Percentiles rank a stretch among this genome's conserved stretches.
Evolutionary conservation across 73 alveolate genomes (phyloP).

Genomic region (Durusdinium trenchii): DNA sequence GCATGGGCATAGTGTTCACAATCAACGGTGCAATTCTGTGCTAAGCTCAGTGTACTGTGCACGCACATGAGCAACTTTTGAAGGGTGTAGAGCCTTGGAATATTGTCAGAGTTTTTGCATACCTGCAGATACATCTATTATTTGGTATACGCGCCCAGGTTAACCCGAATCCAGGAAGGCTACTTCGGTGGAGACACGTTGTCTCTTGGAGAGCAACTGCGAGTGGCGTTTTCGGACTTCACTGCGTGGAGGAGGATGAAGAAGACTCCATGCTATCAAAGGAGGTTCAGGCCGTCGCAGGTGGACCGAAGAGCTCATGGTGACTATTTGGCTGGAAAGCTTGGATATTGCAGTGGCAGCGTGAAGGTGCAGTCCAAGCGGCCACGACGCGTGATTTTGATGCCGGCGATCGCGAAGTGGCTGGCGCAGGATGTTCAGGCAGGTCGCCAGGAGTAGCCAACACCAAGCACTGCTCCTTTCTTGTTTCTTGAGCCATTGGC

Average conservation of each 20-base stretch:
- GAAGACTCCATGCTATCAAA: not conserved
- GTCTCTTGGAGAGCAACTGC: not conserved
- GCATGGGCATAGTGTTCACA: not conserved
- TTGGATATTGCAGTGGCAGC: not conserved
- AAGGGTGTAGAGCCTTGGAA: no score
- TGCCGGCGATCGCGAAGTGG: not conserved
- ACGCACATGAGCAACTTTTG: no score
- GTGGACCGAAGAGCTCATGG: not conserved
- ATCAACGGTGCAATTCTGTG: not conserved
- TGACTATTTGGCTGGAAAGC: not conserved
- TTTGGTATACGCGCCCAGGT: not conserved
- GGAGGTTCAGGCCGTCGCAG: not conserved
- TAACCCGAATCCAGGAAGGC: constrained; percentile 1
- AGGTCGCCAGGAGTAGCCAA: constrained; percentile 19
- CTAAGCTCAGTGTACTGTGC: no score
- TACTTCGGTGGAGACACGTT: not conserved
- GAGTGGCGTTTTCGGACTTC: not conserved
- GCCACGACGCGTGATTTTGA: not conserved
- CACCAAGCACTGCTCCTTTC: not conserved
- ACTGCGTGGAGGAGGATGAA: not conserved
- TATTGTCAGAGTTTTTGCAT: no score
- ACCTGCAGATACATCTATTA: not conserved
- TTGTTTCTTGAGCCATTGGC: constrained; percentile 15
- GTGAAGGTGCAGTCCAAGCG: not conserved
- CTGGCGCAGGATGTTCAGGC: not conserved